Evolutionary conservation across 1,284 basidiomycete genomes (phyloP).

Genomic region (Sporisorium exsertum): DNA sequence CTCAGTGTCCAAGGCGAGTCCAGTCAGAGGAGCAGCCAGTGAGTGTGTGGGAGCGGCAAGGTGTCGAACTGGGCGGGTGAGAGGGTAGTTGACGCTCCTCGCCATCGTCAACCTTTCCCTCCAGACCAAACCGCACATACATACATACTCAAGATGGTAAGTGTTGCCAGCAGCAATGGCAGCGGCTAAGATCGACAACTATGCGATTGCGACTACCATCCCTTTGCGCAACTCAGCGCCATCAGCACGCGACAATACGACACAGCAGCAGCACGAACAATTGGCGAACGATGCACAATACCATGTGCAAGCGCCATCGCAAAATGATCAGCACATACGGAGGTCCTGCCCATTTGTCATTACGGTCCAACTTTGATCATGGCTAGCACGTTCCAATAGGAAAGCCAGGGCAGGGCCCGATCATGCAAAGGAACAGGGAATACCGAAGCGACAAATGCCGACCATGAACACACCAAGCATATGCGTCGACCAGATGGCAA

Average conservation of each 20-base stretch:
- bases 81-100: slow-evolving; percentile 26
- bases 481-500: neutral
- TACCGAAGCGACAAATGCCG: neutral
- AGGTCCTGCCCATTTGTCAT: neutral
- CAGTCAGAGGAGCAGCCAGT: neutral
- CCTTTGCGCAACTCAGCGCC: slow-evolving; percentile 1
- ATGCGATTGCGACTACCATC: neutral
- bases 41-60: neutral
- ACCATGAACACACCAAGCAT: neutral
- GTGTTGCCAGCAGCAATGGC: slow-evolving; percentile 21
- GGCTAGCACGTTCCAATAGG: neutral
- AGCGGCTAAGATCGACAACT: slow-evolving; percentile 15
- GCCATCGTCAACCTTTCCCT: slow-evolving; percentile 32
- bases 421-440: neutral
- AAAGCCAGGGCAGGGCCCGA: neutral
- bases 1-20: neutral
- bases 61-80: neutral
- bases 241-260: neutral
- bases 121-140: slow-evolving; percentile 47
- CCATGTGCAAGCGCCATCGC: too few species aligned
- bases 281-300: too few species aligned
- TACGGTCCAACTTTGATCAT: neutral
- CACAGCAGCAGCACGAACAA: neutral
- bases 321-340: neutral
- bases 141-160: slow-evolving; percentile 56